Evolutionary conservation across 2,329 filamentous ascomycete genomes (phyloP).

Genomic region (Verticillium klebahnii): DNA sequence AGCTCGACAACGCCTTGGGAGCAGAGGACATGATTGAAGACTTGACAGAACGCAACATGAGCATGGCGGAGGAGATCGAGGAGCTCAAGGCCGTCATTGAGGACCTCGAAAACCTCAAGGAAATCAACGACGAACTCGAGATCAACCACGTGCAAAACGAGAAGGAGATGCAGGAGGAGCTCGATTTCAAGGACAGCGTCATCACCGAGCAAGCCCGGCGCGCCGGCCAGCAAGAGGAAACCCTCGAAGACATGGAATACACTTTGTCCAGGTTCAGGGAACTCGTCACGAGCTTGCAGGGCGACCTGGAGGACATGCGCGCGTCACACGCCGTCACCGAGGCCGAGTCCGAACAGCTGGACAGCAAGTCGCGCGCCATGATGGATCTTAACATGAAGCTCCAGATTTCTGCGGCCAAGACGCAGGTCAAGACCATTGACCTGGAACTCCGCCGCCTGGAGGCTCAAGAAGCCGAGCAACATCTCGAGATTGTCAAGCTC

Average conservation of each 20-base stretch:
- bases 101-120: conserved; percentile 83
- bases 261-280: conserved; percentile 85
- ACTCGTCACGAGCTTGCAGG: conserved; percentile 79
- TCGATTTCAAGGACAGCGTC: conserved; percentile 81
- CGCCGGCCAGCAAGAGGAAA: conserved; percentile 70
- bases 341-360: conserved; percentile 86
- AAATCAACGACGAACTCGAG: conserved; percentile 92
- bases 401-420: conserved; percentile 83
- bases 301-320: conserved; percentile 85
- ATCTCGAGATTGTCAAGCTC: conserved; percentile 81
- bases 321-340: conserved; percentile 91
- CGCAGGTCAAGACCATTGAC: conserved; percentile 91
- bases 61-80: conserved; percentile 75
- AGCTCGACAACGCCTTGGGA: conserved; percentile 82
- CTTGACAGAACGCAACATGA: conserved; percentile 81
- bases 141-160: conserved; percentile 89
- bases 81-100: conserved; percentile 78
- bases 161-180: conserved; percentile 89
- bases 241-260: conserved; percentile 83
- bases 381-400: conserved; percentile 95
- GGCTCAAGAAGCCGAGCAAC: conserved; percentile 82
- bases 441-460: conserved; percentile 82
- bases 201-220: conserved; percentile 77
- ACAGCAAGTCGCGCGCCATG: conserved; percentile 84
- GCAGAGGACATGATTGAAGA: conserved; percentile 94